Evolutionary conservation across 805 yeast species (phyloP).

Genomic region (Monosporozyma servazzii): DNA sequence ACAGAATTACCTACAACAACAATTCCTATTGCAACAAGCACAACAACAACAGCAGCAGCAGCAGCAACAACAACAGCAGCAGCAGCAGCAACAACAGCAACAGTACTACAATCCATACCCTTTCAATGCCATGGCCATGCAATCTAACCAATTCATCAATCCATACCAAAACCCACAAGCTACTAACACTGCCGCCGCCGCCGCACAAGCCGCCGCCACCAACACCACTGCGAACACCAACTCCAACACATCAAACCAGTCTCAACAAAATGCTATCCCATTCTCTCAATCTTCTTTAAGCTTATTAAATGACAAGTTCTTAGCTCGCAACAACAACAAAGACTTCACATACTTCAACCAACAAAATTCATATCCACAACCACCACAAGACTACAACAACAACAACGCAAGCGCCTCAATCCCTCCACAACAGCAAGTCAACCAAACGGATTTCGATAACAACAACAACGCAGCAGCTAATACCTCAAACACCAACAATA

Average conservation of each 20-base stretch:
- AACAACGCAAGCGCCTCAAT: neutral
- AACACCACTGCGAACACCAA: neutral
- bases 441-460: neutral
- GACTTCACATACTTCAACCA: neutral
- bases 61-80: conserved; percentile 6
- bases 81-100: conserved; percentile 3
- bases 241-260: neutral
- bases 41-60: neutral
- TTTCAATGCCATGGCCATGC: neutral
- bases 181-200: neutral
- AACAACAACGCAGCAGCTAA: neutral
- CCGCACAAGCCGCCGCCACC: neutral
- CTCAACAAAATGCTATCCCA: no score
- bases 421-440: neutral
- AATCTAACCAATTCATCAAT: neutral
- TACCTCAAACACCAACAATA: neutral
- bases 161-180: neutral
- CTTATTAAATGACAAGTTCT: neutral
- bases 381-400: neutral
- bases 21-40: conserved; percentile 8
- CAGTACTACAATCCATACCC: conserved; percentile 1
- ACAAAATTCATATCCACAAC: neutral
- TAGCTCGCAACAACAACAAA: neutral
- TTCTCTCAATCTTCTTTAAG: neutral
- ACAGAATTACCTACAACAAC: conserved; percentile 5